Evolutionary conservation across 371 early-diverging fungal species (phyloP), one percentile per base, ranked within the genome.

Genomic region (Rhizopus delemar): DNA sequence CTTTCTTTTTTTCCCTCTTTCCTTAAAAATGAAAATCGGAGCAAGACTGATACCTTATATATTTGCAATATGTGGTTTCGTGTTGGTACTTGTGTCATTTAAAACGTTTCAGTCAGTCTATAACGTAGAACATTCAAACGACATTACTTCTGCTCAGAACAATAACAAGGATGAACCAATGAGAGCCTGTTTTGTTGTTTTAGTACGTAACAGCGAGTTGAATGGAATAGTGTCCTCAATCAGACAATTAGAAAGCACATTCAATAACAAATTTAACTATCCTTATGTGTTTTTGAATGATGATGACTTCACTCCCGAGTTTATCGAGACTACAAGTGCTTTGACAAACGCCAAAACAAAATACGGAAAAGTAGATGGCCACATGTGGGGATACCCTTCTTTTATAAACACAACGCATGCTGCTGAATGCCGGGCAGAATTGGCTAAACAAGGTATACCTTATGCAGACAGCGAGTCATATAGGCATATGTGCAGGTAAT

Each of bases 211-310:
- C 73, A 60, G 71, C 6, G 97, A 98, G 43, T 58, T 93, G 50
- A 68, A 87, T 38, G 88, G 84, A 4, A 82, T 96, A 60, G 68
- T 74, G 12, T 71, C 69, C 39, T 83, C 93, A 0, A 83, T 98
- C 63, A 70, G 73, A n/a, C 84, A 89, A 62, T 75, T 96, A 28
- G 95, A 97, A 67, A 74, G 84, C 28, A 81, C 87, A 29, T 97
- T 96, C 70, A 98, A 98, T 67, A 70, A 66, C 31, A 83, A 85
- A 35, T 93, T 82, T 73, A 70, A 83, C 38, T 97, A 98, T 73
- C 96, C 97, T 1, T 97, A 96, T 69, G 89, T 98, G 22, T 91
- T 92, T 67, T 76, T 93, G 51, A 92, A 93, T 71, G 91, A 97
- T 59, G 85, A 78, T 11, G 87, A 87, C 8, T 98, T 97, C 57